Evolutionary conservation across 2,329 filamentous ascomycete genomes (phyloP).

Genomic region (Apiospora rasikravindrae): DNA sequence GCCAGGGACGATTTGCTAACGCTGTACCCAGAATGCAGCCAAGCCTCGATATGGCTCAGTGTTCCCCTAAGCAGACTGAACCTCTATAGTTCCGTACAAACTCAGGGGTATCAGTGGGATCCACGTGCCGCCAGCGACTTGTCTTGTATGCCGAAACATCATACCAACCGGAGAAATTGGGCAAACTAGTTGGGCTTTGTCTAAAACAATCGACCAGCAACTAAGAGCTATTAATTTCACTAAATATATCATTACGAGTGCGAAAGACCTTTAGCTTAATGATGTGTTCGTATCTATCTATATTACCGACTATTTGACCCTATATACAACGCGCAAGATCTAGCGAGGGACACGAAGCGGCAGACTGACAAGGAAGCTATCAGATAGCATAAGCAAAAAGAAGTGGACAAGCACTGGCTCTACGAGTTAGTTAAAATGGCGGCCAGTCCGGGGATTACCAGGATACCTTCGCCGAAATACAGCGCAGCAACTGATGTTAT

Average conservation of each 20-base stretch:
- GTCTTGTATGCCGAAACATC: too few relatives aligned
- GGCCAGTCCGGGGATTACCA: neutral
- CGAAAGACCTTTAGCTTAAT: too few relatives aligned
- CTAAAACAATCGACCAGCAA: too few relatives aligned
- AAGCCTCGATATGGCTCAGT: neutral
- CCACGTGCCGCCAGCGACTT: neutral
- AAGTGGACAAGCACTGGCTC: neutral
- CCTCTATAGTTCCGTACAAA: neutral
- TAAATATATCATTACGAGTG: too few relatives aligned
- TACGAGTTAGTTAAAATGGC: neutral
- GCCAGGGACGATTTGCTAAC: neutral
- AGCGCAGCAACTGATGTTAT: neutral
- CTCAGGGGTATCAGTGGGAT: neutral
- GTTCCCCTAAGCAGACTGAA: neutral
- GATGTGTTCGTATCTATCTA: too few relatives aligned
- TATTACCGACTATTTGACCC: too few relatives aligned
- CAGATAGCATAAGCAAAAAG: neutral
- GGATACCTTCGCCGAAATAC: neutral
- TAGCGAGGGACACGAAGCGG: neutral
- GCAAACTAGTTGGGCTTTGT: too few relatives aligned
- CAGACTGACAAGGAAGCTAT: neutral
- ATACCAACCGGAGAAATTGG: neutral
- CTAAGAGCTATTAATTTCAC: too few relatives aligned
- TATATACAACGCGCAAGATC: neutral
- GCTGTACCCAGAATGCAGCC: neutral